Conservation (phyloP, 164 flowering plant species). For the Sextonia rubra region DNA sequence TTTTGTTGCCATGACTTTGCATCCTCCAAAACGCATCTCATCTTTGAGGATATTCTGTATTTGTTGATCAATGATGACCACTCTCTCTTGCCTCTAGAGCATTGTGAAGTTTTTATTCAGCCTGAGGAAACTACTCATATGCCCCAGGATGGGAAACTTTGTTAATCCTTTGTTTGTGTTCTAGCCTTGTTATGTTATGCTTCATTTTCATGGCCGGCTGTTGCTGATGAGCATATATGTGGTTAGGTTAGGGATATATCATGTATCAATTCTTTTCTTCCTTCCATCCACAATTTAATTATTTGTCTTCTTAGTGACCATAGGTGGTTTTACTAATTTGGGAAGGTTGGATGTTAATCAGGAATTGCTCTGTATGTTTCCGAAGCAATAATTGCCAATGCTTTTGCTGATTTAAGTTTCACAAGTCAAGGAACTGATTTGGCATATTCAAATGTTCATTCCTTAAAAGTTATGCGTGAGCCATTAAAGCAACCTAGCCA, state of each 20-base stretch:
- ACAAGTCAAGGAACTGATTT: constrained; percentile 13
- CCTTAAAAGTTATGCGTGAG: constrained; percentile 23
- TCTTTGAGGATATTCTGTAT: too few relatives aligned
- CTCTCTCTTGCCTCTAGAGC: too few relatives aligned
- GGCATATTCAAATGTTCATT: constrained; percentile 9
- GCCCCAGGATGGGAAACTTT: too few relatives aligned
- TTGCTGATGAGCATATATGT: not conserved
- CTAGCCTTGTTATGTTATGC: too few relatives aligned
- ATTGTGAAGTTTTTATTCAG: too few relatives aligned
- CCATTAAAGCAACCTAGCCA: constrained; percentile 18
- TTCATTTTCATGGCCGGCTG: not conserved
- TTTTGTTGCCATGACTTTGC: too few relatives aligned
- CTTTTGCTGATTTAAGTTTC: constrained; percentile 46
- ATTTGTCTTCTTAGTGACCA: not conserved
- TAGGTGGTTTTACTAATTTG: not conserved
- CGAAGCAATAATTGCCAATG: constrained; percentile 49
- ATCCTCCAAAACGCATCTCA: too few relatives aligned
- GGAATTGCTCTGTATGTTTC: constrained; percentile 58
- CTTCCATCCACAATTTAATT: not conserved
- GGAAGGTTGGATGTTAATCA: constrained; percentile 26
- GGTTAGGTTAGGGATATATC: not conserved
- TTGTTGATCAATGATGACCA: too few relatives aligned
- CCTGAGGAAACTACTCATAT: too few relatives aligned
- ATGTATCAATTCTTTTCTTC: too few relatives aligned
- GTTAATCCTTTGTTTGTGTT: too few relatives aligned